A percentile compares a stretch with the other conserved stretches of the same genome.
phyloP scores from a whole-genome alignment of 805 yeast species.

The Torulaspora microellipsoides region DNA sequence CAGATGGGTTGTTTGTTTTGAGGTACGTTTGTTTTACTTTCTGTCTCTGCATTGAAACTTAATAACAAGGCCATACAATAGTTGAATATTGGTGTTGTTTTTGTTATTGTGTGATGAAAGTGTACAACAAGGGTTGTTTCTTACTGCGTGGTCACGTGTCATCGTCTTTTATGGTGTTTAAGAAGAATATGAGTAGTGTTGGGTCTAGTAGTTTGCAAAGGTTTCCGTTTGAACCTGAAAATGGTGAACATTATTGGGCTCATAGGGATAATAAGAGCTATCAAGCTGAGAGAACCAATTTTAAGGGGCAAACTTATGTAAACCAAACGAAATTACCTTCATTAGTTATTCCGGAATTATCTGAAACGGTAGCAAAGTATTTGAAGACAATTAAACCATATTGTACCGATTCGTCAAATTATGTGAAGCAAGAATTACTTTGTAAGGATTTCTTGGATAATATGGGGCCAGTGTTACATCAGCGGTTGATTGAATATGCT shows the following conservation, averaged over 20 bases:
- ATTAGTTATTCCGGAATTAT: conserved; percentile 81
- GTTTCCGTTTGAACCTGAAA: conserved; percentile 22
- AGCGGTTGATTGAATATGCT: conserved; percentile 56
- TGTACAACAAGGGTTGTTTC: neutral
- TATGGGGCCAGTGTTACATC: conserved; percentile 63
- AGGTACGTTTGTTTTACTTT: no score
- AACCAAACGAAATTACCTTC: conserved; percentile 72
- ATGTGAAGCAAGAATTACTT: conserved; percentile 45
- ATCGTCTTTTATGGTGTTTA: neutral
- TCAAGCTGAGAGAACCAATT: conserved; percentile 20
- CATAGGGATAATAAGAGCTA: conserved; percentile 19
- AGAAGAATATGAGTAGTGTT: neutral
- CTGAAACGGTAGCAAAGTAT: conserved; percentile 65
- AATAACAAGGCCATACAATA: no score
- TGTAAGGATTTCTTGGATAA: conserved; percentile 70
- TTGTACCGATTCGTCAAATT: conserved; percentile 45
- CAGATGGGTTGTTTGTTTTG: no score
- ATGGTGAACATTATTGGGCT: conserved; percentile 29
- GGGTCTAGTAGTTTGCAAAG: conserved; percentile 2
- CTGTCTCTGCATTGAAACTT: no score
- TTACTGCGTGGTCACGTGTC: neutral
- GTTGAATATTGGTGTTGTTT: no score
- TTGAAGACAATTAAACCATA: conserved; percentile 70
- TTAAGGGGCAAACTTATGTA: conserved; percentile 65
- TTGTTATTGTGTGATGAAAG: neutral